phyloP scores from a whole-genome alignment of 768 basidiomycete genomes.

The Sistotremastrum suecicum region DNA sequence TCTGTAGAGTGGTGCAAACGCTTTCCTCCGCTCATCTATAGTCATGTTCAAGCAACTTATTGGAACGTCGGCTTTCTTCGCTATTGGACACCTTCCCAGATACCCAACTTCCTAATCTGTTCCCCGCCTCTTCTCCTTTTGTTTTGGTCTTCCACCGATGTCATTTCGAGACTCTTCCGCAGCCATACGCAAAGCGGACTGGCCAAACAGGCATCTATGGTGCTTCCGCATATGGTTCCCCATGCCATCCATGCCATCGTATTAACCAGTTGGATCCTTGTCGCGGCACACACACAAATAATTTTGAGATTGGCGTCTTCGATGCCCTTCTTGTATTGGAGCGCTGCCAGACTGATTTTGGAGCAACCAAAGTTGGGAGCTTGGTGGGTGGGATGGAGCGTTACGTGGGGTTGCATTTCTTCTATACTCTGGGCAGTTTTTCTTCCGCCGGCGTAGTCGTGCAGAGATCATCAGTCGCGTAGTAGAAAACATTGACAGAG shows the following conservation, averaged over 20 bases:
- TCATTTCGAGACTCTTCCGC: slow-evolving; percentile 14
- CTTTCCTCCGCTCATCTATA: slow-evolving; percentile 57
- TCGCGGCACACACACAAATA: slow-evolving; percentile 82
- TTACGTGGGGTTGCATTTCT: slow-evolving; percentile 60
- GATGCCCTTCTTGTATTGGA: slow-evolving; percentile 79
- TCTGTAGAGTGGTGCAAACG: slow-evolving; percentile 49
- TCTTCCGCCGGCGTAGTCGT: slow-evolving; percentile 70
- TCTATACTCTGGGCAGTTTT: slow-evolving; percentile 72
- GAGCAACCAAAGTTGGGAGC: slow-evolving; percentile 33
- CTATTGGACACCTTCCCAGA: slow-evolving; percentile 73
- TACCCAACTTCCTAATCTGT: slow-evolving; percentile 81
- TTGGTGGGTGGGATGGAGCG: slow-evolving; percentile 65
- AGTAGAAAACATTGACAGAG: too few species aligned
- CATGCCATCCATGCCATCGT: slow-evolving; percentile 63
- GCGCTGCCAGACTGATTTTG: slow-evolving; percentile 51
- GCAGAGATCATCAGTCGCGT: not conserved
- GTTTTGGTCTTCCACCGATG: slow-evolving; percentile 23
- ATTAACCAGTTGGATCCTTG: slow-evolving; percentile 48
- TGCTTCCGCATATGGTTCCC: slow-evolving; percentile 18
- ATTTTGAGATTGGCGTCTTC: slow-evolving; percentile 61
- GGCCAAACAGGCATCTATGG: too few species aligned
- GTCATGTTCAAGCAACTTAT: slow-evolving; percentile 68
- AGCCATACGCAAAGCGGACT: not conserved
- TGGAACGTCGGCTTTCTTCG: slow-evolving; percentile 79
- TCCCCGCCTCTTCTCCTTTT: slow-evolving; percentile 50